Percentiles rank a stretch among this genome's conserved stretches.
Conservation (phyloP, 2,329 filamentous ascomycete species). For the Trichoderma guizhouense region DNA sequence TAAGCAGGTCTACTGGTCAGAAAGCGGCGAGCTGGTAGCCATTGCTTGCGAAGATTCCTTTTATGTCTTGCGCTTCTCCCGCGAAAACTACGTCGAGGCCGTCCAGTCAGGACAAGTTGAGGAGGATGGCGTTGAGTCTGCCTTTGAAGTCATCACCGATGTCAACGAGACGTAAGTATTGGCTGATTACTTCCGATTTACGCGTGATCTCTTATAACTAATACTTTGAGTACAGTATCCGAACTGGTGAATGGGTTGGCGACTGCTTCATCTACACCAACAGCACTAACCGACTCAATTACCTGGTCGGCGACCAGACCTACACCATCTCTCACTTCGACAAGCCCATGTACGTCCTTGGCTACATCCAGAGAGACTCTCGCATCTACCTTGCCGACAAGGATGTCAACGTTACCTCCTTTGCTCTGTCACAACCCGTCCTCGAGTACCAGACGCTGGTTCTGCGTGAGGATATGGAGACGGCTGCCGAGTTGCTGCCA, state of each 20-base stretch:
- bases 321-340: slow-evolving; percentile 98
- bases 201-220: neutral
- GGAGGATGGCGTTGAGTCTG: slow-evolving; percentile 87
- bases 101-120: slow-evolving; percentile 80
- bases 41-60: slow-evolving; percentile 93
- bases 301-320: slow-evolving; percentile 94
- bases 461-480: slow-evolving; percentile 87
- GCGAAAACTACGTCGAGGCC: slow-evolving; percentile 82
- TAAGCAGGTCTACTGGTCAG: slow-evolving; percentile 87
- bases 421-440: slow-evolving; percentile 84
- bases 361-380: slow-evolving; percentile 94
- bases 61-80: slow-evolving; percentile 88
- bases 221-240: slow-evolving; percentile 54
- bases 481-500: slow-evolving; percentile 77
- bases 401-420: slow-evolving; percentile 88
- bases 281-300: slow-evolving; percentile 93
- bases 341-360: slow-evolving; percentile 88
- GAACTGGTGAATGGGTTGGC: slow-evolving; percentile 95
- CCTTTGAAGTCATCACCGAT: slow-evolving; percentile 94
- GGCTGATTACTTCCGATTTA: neutral
- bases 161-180: slow-evolving; percentile 74
- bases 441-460: slow-evolving; percentile 97
- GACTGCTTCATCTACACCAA: slow-evolving; percentile 99
- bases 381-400: slow-evolving; percentile 94
- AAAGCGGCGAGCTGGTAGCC: slow-evolving; percentile 87